Percentiles rank a stretch among this genome's conserved stretches.
These are phyloP conservation scores for Leccinellum rugosiceps DNA, from an alignment of 768 basidiomycete species.

Conservation along the genomic window DNA sequence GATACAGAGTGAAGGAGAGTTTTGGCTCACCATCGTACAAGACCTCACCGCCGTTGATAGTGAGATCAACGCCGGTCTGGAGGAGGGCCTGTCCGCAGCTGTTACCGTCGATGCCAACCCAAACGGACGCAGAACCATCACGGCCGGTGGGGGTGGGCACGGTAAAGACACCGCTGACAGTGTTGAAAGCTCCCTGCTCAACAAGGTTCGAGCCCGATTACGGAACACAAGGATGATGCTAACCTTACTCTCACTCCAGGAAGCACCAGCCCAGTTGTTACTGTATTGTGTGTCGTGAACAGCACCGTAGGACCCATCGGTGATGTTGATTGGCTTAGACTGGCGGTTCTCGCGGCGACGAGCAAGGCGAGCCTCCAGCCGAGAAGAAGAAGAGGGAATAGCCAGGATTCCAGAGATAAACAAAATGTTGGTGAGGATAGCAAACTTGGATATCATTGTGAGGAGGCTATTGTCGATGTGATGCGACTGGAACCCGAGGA, in stretches of 20 bases:
- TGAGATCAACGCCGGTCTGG: neutral
- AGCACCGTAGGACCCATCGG: neutral
- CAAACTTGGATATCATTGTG: slow-evolving; percentile 18
- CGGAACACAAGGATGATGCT: neutral
- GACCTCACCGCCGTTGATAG: neutral
- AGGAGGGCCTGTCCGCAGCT: neutral
- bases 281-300: slow-evolving; percentile 12
- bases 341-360: slow-evolving; percentile 15
- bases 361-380: slow-evolving; percentile 11
- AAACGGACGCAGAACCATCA: neutral
- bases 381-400: slow-evolving; percentile 8
- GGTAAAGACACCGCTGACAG: neutral
- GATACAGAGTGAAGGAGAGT: neutral
- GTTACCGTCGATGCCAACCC: neutral
- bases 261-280: slow-evolving; percentile 15
- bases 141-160: neutral
- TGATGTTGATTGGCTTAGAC: slow-evolving; percentile 3
- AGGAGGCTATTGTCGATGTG: neutral
- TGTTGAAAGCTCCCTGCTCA: neutral
- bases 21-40: neutral
- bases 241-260: neutral
- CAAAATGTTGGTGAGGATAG: slow-evolving; percentile 15
- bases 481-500: neutral
- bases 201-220: neutral
- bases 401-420: slow-evolving; percentile 18